Base-by-base conservation (phyloP, 208 protist genomes). In the Trypanosoma conorhini region DNA sequence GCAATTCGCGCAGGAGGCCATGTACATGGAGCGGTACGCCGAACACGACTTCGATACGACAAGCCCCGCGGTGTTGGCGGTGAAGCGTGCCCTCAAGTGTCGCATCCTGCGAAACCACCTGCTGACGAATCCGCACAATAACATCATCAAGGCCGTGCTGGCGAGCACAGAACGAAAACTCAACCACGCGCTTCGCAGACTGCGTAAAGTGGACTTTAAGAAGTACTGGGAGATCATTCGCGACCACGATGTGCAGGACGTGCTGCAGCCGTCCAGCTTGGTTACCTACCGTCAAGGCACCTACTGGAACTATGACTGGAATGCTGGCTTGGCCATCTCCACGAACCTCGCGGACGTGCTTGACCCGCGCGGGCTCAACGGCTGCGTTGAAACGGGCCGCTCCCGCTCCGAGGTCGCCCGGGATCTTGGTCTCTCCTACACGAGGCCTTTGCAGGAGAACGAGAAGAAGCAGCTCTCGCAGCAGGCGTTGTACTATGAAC, bases 251-350 rank as follows among this genome's bases (percentile, higher is more conserved):
- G 86, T 97, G 38, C 89, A 94, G 74, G 92, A 97, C 67, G 76
- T 95, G 24, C 72, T 95, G 51, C 92, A 97, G 76, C 92, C 92
- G 2, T 78, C 86, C 13, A 95, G 92, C 73, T 78, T 92, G 33
- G 89, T 97, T 48, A 89, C 88, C 26, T 95, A 94, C 65, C 86
- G 92, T 13, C 87, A 92, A 65, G 92, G 92, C 31, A 67, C 76
- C 28, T 97, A 95, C 74, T 97, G 92, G 90, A 83, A 81, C 28
- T 93, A 95, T 73, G 92, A 97, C 80, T 97, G 92, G 90, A 92
- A 93, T 67, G 83, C 85, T 2, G 92, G 92, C 3, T 74, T 95
- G 15, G 89, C 85, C n/a, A 93, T 97, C 60, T 92, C 82, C 71
- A 94, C 86, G 56, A 83, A 93, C 61, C 70, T 97, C 7, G 74